These are phyloP conservation scores for Protomyces inundatus DNA, from an alignment of 1,139 yeast species.

Conservation along the genomic window DNA sequence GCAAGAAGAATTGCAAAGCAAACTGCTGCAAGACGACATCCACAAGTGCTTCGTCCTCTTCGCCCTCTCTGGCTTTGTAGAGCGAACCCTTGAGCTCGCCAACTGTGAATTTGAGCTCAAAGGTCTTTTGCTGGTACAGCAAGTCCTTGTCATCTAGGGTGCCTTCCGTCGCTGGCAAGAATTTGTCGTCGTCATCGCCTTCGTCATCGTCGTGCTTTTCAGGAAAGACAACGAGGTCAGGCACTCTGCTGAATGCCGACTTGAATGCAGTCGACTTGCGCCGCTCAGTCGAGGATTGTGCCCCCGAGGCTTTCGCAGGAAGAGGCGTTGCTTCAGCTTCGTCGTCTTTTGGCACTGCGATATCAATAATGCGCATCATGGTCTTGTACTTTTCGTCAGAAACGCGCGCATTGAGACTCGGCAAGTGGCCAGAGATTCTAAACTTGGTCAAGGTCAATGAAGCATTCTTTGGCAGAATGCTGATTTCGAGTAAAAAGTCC, in stretches of 20 bases:
- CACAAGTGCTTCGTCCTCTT: slow-evolving; percentile 52
- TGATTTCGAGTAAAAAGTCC: slow-evolving; percentile 67
- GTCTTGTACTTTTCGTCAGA: slow-evolving; percentile 89
- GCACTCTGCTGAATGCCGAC: slow-evolving; percentile 2
- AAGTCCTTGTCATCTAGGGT: slow-evolving; percentile 29
- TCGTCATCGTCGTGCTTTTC: slow-evolving; percentile 31
- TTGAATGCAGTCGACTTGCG: slow-evolving; percentile 1
- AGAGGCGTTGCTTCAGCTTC: slow-evolving; percentile 31
- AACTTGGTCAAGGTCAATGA: slow-evolving; percentile 57
- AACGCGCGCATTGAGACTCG: slow-evolving; percentile 61
- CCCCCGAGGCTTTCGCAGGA: neutral
- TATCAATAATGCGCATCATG: slow-evolving; percentile 69
- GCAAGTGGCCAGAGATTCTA: slow-evolving; percentile 75
- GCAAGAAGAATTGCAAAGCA: slow-evolving; percentile 55
- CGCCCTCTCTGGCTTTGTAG: slow-evolving; percentile 43
- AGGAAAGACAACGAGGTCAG: slow-evolving; percentile 21
- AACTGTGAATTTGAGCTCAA: slow-evolving; percentile 69
- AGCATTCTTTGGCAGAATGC: slow-evolving; percentile 75
- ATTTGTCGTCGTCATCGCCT: slow-evolving; percentile 21
- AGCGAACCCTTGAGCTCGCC: slow-evolving; percentile 59
- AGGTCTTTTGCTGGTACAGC: slow-evolving; percentile 49
- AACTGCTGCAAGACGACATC: slow-evolving; percentile 68
- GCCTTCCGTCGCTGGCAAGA: slow-evolving; percentile 13
- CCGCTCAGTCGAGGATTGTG: neutral
- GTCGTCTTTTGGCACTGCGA: slow-evolving; percentile 60